Conservation (phyloP, 2,329 filamentous ascomycete species). For the Xylaria sp. region DNA sequence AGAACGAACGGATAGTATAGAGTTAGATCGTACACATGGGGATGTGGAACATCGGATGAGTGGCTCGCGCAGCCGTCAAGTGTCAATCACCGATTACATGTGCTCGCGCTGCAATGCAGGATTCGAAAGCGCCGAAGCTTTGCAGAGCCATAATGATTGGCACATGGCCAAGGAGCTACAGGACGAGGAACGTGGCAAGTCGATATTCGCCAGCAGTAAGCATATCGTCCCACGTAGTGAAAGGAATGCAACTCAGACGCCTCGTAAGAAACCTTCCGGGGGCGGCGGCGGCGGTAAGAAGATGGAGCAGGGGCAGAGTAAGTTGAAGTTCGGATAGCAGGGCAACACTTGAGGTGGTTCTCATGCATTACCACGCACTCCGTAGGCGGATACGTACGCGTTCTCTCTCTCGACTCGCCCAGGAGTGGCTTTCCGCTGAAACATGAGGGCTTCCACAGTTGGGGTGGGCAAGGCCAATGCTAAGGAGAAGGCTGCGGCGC, state of each 20-base stretch:
- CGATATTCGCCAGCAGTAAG: conserved; percentile 55
- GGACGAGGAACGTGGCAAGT: conserved; percentile 65
- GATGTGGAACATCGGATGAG: conserved; percentile 39
- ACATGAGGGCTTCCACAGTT: conserved; percentile 1
- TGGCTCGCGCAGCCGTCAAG: conserved; percentile 48
- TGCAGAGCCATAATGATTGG: conserved; percentile 88
- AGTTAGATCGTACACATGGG: conserved; percentile 34
- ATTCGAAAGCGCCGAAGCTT: conserved; percentile 66
- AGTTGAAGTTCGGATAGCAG: conserved; percentile 65
- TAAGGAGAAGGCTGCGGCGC: conserved; percentile 24
- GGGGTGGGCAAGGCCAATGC: conserved; percentile 20
- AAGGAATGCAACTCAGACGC: conserved; percentile 50
- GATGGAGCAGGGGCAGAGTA: conserved; percentile 69
- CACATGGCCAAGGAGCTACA: conserved; percentile 92
- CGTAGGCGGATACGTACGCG: conserved; percentile 15
- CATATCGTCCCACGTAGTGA: conserved; percentile 49
- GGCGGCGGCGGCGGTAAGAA: conserved; percentile 48
- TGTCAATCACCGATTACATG: conserved; percentile 52
- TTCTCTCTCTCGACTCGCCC: conserved; percentile 12
- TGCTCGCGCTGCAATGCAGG: conserved; percentile 74
- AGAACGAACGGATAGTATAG: conserved; percentile 36
- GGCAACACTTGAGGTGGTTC: conserved; percentile 39
- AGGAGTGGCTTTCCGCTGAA: conserved; percentile 15
- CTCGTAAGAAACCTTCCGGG: conserved; percentile 52
- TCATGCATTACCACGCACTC: conserved; percentile 30